Conservation (phyloP, 805 yeast genomes). For the Pichia exigua region DNA sequence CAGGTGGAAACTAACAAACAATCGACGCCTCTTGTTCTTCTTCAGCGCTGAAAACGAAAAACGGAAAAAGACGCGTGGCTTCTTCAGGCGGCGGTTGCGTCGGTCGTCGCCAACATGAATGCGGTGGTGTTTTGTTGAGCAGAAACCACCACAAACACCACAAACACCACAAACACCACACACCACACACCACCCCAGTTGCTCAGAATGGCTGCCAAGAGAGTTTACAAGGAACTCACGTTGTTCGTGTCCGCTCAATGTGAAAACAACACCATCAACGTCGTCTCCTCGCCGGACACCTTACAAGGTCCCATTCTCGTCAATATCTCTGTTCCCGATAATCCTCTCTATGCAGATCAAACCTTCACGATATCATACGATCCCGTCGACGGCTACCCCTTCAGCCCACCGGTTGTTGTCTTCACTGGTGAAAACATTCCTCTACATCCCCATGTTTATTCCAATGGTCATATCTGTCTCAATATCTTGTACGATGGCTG, state of each 20-base stretch:
- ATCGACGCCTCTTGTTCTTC: too few relatives aligned
- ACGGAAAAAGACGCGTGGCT: not conserved
- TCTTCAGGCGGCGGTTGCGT: not conserved
- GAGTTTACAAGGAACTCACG: slow-evolving; percentile 3
- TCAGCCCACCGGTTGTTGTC: slow-evolving; percentile 6
- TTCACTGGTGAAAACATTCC: slow-evolving; percentile 36
- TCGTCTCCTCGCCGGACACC: not conserved
- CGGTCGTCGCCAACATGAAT: too few relatives aligned
- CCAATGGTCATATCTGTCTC: slow-evolving; percentile 74
- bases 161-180: too few relatives aligned
- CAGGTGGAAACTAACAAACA: too few relatives aligned
- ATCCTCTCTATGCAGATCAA: slow-evolving; percentile 2
- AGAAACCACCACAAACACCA: too few relatives aligned
- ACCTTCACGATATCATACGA: slow-evolving; percentile 4
- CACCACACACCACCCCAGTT: too few relatives aligned
- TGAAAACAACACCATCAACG: not conserved
- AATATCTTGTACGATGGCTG: slow-evolving; percentile 58
- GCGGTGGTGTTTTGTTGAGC: too few relatives aligned
- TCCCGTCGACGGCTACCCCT: slow-evolving; percentile 7
- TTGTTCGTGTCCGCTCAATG: not conserved
- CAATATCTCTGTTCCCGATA: slow-evolving; percentile 1
- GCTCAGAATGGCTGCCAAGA: not conserved
- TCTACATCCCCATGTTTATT: slow-evolving; percentile 65
- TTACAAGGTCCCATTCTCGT: slow-evolving; percentile 1
- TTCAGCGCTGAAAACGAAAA: too few relatives aligned